Base-by-base conservation (phyloP, 768 basidiomycete species). In the Xanthoconium stramineum region DNA sequence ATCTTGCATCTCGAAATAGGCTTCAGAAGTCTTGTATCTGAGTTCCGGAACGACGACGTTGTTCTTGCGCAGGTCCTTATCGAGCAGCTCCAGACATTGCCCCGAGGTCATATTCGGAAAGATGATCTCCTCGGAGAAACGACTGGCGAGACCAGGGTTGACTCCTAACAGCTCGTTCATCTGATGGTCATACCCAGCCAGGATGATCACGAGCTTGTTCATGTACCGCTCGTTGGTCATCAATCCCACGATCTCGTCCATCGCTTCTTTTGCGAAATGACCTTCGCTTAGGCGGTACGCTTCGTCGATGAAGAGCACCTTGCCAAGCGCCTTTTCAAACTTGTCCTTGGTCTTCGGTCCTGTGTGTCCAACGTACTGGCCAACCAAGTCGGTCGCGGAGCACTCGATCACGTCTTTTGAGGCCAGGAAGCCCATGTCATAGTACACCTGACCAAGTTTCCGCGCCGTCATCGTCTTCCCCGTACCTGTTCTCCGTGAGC, bases 251-350 rank as follows among this genome's bases (percentile, higher is more conserved):
- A 89, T 65, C 60, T 89, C 88, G 62, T 89, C 88, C 38, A 88
- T 78, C 12, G 88, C 88, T 63, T 89, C 88, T 62, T 86, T 78
- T 2, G 86, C 84, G 59, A 87, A 89, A 7, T 73, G 80, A 1
- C 86, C 86, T 52, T 84, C 77, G 10, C 75, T 70, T 28, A 89
- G 72, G 12, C 86, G 75, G 61, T 89, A 89, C 0, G 87, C 88
- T 61, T 89, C 88, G 53, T 89, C 87, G 46, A 89, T 77, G 71
- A 89, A 89, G 6, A 88, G 77, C 3, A 89, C 84, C 53, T 80
- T 78, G 1, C 87, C 87, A 0, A 86, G 74, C 1, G 84, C 86
- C 61, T 82, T 84, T 40, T 86, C 83, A 47, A 89, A 81, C 1
- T 82, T 64, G 40, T 79, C 75, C 58, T 72, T 76, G 1, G 83